Percentiles rank a stretch among this genome's conserved stretches.
Conservation (phyloP, 139 green algal genomes). For the Zygnema circumcarinatum region DNA sequence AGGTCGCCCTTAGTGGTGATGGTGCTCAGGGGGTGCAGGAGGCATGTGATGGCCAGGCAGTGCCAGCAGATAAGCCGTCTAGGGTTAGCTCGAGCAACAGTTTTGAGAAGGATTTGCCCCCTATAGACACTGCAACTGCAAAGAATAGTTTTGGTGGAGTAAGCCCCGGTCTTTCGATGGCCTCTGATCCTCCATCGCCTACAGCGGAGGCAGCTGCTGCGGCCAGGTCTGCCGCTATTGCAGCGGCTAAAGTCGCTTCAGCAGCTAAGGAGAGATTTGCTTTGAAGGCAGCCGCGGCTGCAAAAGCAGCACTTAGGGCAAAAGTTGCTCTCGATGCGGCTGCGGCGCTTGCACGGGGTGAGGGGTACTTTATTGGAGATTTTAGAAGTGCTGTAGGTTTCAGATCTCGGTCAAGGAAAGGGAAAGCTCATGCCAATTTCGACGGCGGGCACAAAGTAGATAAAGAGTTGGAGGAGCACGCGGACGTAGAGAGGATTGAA, state of each 20-base stretch:
- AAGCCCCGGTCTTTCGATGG: background rate
- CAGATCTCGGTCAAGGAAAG: background rate
- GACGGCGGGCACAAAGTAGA: background rate
- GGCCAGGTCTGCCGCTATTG: background rate
- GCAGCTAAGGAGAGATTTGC: background rate
- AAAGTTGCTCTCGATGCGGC: background rate
- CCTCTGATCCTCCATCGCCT: background rate
- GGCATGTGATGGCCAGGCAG: background rate
- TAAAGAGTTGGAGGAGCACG: background rate
- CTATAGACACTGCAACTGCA: background rate
- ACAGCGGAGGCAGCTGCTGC: background rate
- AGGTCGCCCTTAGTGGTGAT: too few species aligned
- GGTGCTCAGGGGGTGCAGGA: too few species aligned
- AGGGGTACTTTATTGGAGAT: background rate
- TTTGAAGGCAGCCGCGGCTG: background rate
- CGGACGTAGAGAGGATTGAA: background rate
- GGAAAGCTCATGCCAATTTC: background rate
- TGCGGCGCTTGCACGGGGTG: background rate
- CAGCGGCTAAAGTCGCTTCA: background rate
- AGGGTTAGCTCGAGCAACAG: background rate
- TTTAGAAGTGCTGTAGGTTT: background rate
- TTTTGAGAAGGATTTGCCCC: background rate
- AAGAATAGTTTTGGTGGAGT: background rate
- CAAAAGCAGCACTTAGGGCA: background rate
- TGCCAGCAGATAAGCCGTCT: background rate